Evolutionary conservation across 1,139 yeast species (phyloP).

Genomic region (Yueomyces sp.): DNA sequence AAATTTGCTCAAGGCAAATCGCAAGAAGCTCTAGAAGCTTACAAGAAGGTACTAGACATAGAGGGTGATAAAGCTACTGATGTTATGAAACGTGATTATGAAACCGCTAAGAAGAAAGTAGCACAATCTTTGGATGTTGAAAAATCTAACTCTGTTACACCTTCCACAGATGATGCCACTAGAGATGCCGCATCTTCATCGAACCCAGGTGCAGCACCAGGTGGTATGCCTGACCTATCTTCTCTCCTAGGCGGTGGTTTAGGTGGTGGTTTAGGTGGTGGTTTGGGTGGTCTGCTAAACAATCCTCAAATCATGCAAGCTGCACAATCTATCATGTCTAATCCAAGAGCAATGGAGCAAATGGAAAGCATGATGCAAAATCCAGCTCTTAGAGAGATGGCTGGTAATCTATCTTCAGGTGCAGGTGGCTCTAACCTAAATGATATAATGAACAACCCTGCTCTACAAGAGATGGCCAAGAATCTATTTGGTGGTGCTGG

Average conservation of each 20-base stretch:
- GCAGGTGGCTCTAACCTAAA: conserved; percentile 48
- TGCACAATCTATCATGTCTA: conserved; percentile 86
- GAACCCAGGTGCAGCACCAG: conserved; percentile 16
- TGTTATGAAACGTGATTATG: conserved; percentile 88
- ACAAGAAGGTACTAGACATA: conserved; percentile 70
- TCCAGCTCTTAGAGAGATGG: conserved; percentile 72
- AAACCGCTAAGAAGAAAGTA: conserved; percentile 79
- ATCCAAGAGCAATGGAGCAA: conserved; percentile 67
- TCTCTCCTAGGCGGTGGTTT: conserved; percentile 51
- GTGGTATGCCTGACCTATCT: conserved; percentile 65
- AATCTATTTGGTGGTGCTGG: conserved; percentile 34
- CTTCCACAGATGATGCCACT: conserved; percentile 16
- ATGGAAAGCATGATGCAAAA: conserved; percentile 65
- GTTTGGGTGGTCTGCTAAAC: conserved; percentile 64
- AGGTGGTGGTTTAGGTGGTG: conserved; percentile 46
- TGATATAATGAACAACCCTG: conserved; percentile 71
- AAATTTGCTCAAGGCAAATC: conserved; percentile 83
- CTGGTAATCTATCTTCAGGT: conserved; percentile 52
- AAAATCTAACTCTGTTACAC: conserved; percentile 15
- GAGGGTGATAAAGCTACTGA: conserved; percentile 82
- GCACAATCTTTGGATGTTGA: conserved; percentile 51
- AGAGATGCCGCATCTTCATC: conserved; percentile 5
- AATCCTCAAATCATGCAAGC: conserved; percentile 89
- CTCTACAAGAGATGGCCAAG: conserved; percentile 54
- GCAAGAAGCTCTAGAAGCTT: conserved; percentile 81